Conservation (phyloP, 2,329 filamentous ascomycete species). For the Myriosclerotinia duriaeana region DNA sequence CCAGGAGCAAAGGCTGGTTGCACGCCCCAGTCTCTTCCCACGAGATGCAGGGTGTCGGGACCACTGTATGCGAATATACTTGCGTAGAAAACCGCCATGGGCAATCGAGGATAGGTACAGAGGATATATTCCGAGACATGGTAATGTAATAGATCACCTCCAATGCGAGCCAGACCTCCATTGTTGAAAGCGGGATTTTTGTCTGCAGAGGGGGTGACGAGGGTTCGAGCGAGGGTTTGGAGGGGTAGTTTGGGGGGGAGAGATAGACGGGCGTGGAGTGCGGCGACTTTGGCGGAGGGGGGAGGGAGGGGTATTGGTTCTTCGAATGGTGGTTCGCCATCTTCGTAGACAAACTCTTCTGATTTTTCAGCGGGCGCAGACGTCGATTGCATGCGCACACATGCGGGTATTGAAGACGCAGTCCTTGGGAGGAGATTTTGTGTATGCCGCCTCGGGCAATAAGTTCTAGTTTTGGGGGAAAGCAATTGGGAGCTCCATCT, state of each 20-base stretch:
- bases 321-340: conserved; percentile 26
- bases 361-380: conserved; percentile 19
- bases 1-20: conserved; percentile 85
- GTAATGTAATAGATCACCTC: conserved; percentile 80
- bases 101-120: conserved; percentile 86
- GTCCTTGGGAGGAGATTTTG: conserved; percentile 52
- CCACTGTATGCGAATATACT: conserved; percentile 84
- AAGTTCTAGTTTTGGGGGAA: conserved; percentile 44
- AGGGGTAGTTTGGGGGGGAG: conserved; percentile 80
- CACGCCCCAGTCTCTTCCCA: conserved; percentile 87
- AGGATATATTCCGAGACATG: conserved; percentile 86
- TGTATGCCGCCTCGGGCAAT: conserved; percentile 50
- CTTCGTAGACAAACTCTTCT: conserved; percentile 36
- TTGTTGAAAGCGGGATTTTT: conserved; percentile 83
- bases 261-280: conserved; percentile 84
- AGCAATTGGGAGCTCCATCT: conserved; percentile 62
- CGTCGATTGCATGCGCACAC: conserved; percentile 34
- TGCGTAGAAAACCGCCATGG: conserved; percentile 82
- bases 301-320: conserved; percentile 6
- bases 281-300: conserved; percentile 82
- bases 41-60: conserved; percentile 66
- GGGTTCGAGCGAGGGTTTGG: conserved; percentile 79
- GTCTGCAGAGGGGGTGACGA: conserved; percentile 86
- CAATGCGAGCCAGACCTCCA: conserved; percentile 74
- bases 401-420: conserved; percentile 46